These are phyloP conservation scores for Trypanosoma rangeli DNA, from an alignment of 208 protist genomes.

Conservation along the genomic window DNA sequence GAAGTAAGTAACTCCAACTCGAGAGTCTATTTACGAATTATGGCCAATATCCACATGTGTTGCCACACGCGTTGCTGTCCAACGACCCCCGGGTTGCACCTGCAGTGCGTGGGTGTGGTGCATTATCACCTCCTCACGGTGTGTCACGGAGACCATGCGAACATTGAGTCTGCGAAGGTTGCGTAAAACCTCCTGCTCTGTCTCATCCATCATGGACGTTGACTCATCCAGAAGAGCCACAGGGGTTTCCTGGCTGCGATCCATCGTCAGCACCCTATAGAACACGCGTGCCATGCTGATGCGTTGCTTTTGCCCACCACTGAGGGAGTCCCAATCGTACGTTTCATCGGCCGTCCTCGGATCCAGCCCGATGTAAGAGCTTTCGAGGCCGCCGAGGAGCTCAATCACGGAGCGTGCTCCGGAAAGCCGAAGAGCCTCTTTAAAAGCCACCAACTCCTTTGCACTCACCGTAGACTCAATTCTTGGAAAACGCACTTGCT, in stretches of 20 bases:
- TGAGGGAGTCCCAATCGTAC: conserved; percentile 85
- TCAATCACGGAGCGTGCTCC: conserved; percentile 73
- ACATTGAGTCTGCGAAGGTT: conserved; percentile 73
- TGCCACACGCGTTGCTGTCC: conserved; percentile 49
- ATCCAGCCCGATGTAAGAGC: conserved; percentile 62
- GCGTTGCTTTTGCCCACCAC: conserved; percentile 87
- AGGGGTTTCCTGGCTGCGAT: conserved; percentile 48
- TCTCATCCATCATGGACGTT: conserved; percentile 90
- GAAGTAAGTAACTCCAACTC: too few species aligned
- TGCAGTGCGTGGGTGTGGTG: conserved; percentile 78
- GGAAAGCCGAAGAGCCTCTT: conserved; percentile 64
- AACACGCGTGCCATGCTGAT: conserved; percentile 87
- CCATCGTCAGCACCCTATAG: conserved; percentile 73
- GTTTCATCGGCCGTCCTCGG: conserved; percentile 42
- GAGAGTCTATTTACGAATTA: background rate
- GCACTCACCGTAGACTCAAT: conserved; percentile 23
- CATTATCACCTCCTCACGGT: conserved; percentile 75
- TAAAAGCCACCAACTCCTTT: conserved; percentile 36
- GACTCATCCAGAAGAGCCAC: conserved; percentile 85
- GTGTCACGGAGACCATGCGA: conserved; percentile 82
- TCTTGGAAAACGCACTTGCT: conserved; percentile 80
- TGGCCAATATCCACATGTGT: conserved; percentile 41
- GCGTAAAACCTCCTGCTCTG: conserved; percentile 79
- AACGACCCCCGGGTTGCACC: conserved; percentile 48
- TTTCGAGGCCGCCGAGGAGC: conserved; percentile 71